Conservation (phyloP, 2,329 filamentous ascomycete genomes). For the Fusarium austroafricanum region DNA sequence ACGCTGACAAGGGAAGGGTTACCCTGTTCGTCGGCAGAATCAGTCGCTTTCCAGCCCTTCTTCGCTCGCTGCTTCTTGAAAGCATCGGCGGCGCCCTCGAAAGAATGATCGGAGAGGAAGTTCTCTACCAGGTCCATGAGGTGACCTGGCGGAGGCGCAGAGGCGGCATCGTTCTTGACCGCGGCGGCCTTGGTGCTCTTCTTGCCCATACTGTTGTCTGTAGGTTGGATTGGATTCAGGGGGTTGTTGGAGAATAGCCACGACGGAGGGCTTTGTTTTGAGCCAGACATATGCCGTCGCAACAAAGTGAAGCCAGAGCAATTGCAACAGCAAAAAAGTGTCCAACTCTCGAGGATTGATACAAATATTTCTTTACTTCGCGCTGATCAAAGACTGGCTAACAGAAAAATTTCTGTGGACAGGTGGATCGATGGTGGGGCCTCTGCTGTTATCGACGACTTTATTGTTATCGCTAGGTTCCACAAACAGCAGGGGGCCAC, state of each 20-base stretch:
- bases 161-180: slow-evolving; percentile 36
- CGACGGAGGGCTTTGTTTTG: slow-evolving; percentile 50
- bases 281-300: slow-evolving; percentile 50
- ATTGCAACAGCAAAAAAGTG: slow-evolving; percentile 16
- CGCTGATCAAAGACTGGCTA: slow-evolving; percentile 24
- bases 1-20: slow-evolving; percentile 61
- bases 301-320: not conserved
- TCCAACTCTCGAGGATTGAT: slow-evolving; percentile 1
- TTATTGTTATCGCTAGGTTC: slow-evolving; percentile 32
- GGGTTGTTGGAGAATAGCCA: slow-evolving; percentile 60
- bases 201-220: slow-evolving; percentile 53
- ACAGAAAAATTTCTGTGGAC: slow-evolving; percentile 46
- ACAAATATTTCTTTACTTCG: slow-evolving; percentile 29
- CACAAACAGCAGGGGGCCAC: not conserved
- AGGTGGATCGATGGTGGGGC: slow-evolving; percentile 30
- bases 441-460: slow-evolving; percentile 31
- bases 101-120: slow-evolving; percentile 76
- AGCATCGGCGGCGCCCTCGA: slow-evolving; percentile 68
- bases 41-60: slow-evolving; percentile 58
- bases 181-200: slow-evolving; percentile 38
- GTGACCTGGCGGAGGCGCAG: slow-evolving; percentile 63
- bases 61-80: slow-evolving; percentile 72
- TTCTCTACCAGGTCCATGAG: slow-evolving; percentile 74
- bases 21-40: slow-evolving; percentile 20
- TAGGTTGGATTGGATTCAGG: slow-evolving; percentile 35